Evolutionary conservation across 2,329 filamentous ascomycete species (phyloP).

Genomic region (Fusarium neocosmosporiellum): DNA sequence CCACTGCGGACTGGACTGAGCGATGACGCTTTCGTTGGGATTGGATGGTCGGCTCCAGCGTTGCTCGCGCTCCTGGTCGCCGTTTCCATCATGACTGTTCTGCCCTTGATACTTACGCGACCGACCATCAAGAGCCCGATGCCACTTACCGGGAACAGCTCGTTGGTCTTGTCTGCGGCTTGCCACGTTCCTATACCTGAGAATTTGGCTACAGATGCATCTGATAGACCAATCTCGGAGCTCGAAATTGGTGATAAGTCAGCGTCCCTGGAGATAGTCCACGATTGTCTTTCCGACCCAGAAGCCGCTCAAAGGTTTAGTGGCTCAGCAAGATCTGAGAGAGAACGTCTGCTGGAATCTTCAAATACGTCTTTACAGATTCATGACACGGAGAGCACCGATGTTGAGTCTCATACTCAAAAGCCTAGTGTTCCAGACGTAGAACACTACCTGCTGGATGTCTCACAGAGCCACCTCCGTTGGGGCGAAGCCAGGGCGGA

Average conservation of each 20-base stretch:
- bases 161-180: background rate
- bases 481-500: background rate
- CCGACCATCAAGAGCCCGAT: background rate
- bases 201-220: no score
- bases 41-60: background rate
- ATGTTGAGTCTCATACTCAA: background rate
- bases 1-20: background rate
- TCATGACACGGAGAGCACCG: background rate
- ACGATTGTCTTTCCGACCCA: background rate
- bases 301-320: background rate
- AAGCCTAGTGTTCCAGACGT: background rate
- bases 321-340: background rate
- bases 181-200: background rate
- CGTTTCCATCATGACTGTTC: background rate
- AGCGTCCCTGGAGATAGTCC: background rate
- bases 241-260: background rate
- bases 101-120: background rate
- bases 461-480: background rate
- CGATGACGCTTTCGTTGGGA: background rate
- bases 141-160: background rate
- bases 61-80: background rate
- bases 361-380: background rate
- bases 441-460: background rate
- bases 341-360: background rate
- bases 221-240: background rate